These are phyloP conservation scores for Morella rubra DNA, from an alignment of 306 rosid genomes.

Conservation along the genomic window DNA sequence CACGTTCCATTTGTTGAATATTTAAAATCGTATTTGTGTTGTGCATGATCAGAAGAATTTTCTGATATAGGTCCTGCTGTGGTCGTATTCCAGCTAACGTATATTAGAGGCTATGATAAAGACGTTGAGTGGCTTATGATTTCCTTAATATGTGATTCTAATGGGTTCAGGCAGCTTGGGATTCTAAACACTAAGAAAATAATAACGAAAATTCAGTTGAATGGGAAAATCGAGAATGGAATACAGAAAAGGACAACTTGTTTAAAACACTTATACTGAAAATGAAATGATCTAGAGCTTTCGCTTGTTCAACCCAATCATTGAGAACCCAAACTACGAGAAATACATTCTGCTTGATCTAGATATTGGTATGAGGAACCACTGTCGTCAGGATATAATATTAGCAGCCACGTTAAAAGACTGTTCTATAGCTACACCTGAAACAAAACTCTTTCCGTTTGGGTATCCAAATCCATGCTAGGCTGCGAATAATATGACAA, in stretches of 20 bases:
- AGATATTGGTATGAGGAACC: neutral
- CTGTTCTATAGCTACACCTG: neutral
- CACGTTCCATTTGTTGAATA: neutral
- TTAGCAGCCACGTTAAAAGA: neutral
- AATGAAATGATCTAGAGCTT: neutral
- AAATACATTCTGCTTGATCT: neutral
- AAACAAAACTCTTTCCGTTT: neutral
- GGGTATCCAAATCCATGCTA: neutral
- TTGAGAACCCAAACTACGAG: neutral
- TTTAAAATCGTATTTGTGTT: neutral
- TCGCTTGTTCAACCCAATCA: neutral
- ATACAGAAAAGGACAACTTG: neutral
- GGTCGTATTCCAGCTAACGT: neutral
- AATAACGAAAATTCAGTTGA: neutral
- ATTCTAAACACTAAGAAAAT: neutral
- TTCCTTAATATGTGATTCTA: neutral
- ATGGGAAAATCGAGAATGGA: neutral
- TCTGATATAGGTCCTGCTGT: neutral
- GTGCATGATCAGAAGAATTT: neutral
- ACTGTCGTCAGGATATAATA: neutral
- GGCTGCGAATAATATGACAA: neutral
- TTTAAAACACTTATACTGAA: neutral
- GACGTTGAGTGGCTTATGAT: neutral
- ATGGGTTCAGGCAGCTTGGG: neutral
- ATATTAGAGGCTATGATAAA: neutral